Conservation (phyloP, 371 early-diverging fungal genomes). For the Coemansia sp. region DNA sequence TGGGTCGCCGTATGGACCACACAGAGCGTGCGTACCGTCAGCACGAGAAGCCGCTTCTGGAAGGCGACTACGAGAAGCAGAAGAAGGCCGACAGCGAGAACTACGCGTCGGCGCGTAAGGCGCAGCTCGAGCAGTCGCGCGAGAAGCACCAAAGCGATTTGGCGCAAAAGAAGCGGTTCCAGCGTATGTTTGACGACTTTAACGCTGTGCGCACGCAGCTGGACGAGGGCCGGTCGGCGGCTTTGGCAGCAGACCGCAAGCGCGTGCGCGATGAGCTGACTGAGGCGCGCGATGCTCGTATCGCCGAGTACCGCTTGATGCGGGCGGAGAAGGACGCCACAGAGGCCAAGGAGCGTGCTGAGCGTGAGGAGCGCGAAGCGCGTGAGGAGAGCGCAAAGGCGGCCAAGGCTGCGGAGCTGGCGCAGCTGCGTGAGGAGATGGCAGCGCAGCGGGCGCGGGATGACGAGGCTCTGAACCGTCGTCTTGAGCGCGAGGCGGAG, state of each 20-base stretch:
- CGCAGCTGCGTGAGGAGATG: conserved; percentile 38
- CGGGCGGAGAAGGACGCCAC: conserved; percentile 36
- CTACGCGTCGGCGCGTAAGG: conserved; percentile 74
- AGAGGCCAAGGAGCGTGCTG: conserved; percentile 42
- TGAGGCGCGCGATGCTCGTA: conserved; percentile 68
- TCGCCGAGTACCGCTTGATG: conserved; percentile 54
- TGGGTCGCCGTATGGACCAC: conserved; percentile 84
- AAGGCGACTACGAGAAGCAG: conserved; percentile 88
- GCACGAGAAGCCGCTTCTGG: conserved; percentile 89
- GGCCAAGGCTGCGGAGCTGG: conserved; percentile 41
- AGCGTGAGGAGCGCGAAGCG: conserved; percentile 37
- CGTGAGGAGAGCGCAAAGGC: conserved; percentile 36
- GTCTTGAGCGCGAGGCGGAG: conserved; percentile 42
- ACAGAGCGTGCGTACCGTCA: conserved; percentile 95
- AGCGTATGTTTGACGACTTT: conserved; percentile 80
- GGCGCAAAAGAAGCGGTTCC: conserved; percentile 71
- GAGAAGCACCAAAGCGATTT: conserved; percentile 72
- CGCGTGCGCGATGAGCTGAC: conserved; percentile 64
- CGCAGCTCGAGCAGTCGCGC: conserved; percentile 62
- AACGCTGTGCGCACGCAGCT: conserved; percentile 60
- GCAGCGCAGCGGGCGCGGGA: conserved; percentile 47
- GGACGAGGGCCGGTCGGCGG: conserved; percentile 58
- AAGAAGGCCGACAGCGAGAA: conserved; percentile 77
- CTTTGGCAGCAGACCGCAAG: conserved; percentile 56
- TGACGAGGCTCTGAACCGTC: conserved; percentile 33